phyloP scores from a whole-genome alignment of 495 filamentous ascomycete species.

The Lasiosphaeriaceae sp. region DNA sequence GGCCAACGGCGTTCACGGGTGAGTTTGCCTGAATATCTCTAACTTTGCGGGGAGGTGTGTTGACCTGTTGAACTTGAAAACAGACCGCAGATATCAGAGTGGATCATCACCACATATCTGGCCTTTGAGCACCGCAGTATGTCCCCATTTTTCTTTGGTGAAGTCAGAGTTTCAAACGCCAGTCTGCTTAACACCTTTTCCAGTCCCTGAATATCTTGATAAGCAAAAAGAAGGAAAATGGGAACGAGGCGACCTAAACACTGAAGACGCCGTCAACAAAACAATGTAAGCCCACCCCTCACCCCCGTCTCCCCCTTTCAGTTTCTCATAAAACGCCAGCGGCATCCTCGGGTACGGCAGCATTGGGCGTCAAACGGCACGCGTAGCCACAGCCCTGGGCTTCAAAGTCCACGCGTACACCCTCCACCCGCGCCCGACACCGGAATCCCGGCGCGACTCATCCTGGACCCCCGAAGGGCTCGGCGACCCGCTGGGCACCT shows the following conservation, averaged over 20 bases:
- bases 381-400: constrained; percentile 67
- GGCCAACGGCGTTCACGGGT: constrained; percentile 70
- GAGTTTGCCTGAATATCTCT: constrained; percentile 1
- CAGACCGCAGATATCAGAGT: constrained; percentile 78
- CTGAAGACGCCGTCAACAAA: constrained; percentile 43
- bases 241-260: constrained; percentile 31
- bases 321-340: constrained; percentile 25
- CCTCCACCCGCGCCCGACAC: constrained; percentile 58
- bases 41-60: too few relatives aligned
- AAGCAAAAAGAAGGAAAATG: constrained; percentile 51
- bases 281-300: constrained; percentile 37
- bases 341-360: constrained; percentile 83
- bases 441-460: constrained; percentile 54
- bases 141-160: constrained; percentile 3
- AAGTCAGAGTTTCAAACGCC: background rate
- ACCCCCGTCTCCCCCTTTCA: background rate
- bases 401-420: constrained; percentile 83
- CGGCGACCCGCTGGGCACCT: constrained; percentile 68
- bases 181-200: background rate
- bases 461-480: constrained; percentile 72
- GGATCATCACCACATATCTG: constrained; percentile 56
- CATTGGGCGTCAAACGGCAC: constrained; percentile 75
- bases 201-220: constrained; percentile 51
- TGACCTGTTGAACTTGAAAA: background rate
- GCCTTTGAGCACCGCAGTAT: constrained; percentile 44